Evolutionary conservation across 2,329 filamentous ascomycete species (phyloP), one percentile per base, ranked within the genome.

Genomic region (Fonsecaea pedrosoi): DNA sequence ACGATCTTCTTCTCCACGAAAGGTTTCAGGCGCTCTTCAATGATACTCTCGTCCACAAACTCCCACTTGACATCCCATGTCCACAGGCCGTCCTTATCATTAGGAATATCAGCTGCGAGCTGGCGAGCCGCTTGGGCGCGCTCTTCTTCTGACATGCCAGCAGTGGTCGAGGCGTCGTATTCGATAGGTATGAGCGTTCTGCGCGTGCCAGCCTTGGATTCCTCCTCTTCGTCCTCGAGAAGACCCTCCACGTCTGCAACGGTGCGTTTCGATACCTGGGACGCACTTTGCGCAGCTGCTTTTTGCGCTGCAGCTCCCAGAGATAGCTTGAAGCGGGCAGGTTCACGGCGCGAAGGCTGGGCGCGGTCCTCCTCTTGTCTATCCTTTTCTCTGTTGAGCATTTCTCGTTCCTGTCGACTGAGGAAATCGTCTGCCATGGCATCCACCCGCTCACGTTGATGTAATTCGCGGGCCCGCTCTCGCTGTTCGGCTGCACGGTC

Each of bases 1-100:
- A 99, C 90, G 73, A 98, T 92, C 85, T 98, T 99, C 86, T 96
- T 96, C 83, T 97, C 93, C 64, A 98, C 92, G 81, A 97, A 99
- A 35, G 94, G 94, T 75, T 91, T 88, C 73, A 99, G 87, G 77
- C 97, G 94, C 70, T 96, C 91, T 68, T 88, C 86, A 67, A 98
- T 87, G 50, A 95, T 86, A 15, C 85, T 84, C 68, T 95, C 90
- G 76, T 96, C 92, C 77, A 99, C 85, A 79, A 89, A 92, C 60
- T 96, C 90, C 95, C 95, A 99, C 74, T 94, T 91, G 77, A 99
- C 88, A 18, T 90, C 82, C 92, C 93, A 98, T n/a, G 85, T 86
- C 92, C 94, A 99, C 3, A 99, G 84, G 0, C 92, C 92, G 2
- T 91, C 88, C 77, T 91, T 92, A 75, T 95, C 90, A 13, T 89